Base-by-base conservation (phyloP, 2,329 filamentous ascomycete genomes). In the Fusarium sarcochroum region DNA sequence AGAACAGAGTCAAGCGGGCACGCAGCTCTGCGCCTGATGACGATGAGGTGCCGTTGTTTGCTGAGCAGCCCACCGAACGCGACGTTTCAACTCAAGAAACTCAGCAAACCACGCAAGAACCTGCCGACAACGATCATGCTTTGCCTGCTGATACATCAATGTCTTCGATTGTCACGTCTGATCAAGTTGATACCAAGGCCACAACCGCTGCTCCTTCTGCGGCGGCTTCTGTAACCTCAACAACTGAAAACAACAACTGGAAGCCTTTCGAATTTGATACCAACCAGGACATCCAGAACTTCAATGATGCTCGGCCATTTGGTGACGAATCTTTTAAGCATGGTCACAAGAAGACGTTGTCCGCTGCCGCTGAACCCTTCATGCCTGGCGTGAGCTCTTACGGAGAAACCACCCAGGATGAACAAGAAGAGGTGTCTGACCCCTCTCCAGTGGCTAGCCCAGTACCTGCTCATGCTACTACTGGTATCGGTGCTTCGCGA, bases 1-100 rank as follows among this genome's bases (percentile, higher is more conserved):
- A 91, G 60, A 89, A 88, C 21, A 89, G 93, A 40, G 83, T 90
- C 74, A 98, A 97, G 84, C 89, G 94, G 76, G 89, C 89, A 66
- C 89, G 90, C 70, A 89, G 88, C 61, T 85, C 80, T 45, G 87
- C 84, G 18, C 87, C 86, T 52, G 90, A 92, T 73, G 90, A 88
- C 18, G 90, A 97, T 72, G 87, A 91, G 49, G 89, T 95, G 23
- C 90, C 92, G 21, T 84, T 89, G 51, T 97, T 97, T 77, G 93
- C 93, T 10, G 84, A 88, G 51, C 85, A 84, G 15, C 81, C 80
- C 2, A 65, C 67, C 10, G 57, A 74, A n/a, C 47, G 53, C 6
- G 58, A 62, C 6, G 56, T 66, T 30, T 32, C 55, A 8, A 41
- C 56, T 5, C 50, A 58, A 7, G 74, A 70, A 35, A 63, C 42